Evolutionary conservation across 768 basidiomycete species (phyloP).

Genomic region (Lactifluus echinatus): DNA sequence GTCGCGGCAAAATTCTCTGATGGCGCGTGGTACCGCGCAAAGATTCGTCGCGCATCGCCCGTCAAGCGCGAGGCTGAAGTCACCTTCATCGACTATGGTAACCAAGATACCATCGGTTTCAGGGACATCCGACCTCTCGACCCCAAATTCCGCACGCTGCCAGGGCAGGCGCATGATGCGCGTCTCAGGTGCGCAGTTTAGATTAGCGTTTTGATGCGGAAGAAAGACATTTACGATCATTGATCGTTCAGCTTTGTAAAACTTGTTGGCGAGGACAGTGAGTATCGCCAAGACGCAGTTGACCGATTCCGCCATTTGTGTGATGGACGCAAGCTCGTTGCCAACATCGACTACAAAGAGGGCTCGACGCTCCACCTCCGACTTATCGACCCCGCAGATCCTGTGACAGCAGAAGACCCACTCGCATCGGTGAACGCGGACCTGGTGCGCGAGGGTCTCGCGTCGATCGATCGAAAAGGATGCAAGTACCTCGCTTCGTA

Average conservation of each 20-base stretch:
- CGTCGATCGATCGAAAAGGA: conserved; percentile 66
- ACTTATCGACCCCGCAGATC: conserved; percentile 82
- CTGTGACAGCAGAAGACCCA: conserved; percentile 56
- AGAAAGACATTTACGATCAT: neutral
- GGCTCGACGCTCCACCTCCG: conserved; percentile 75
- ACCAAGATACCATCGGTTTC: conserved; percentile 83
- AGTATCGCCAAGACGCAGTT: conserved; percentile 79
- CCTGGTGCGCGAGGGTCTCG: conserved; percentile 82
- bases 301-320: conserved; percentile 79
- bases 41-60: conserved; percentile 77
- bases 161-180: conserved; percentile 92
- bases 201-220: neutral
- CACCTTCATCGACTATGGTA: conserved; percentile 92
- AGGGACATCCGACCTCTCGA: conserved; percentile 84
- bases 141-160: conserved; percentile 77
- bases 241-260: conserved; percentile 64
- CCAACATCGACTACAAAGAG: conserved; percentile 88
- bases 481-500: conserved; percentile 68
- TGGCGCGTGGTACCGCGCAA: conserved; percentile 93
- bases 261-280: conserved; percentile 69
- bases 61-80: conserved; percentile 92
- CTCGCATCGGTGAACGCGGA: conserved; percentile 81
- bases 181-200: conserved; percentile 58
- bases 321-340: conserved; percentile 92
- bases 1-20: conserved; percentile 94